Evolutionary conservation across 2,329 filamentous ascomycete genomes (phyloP), one percentile per base, ranked within the genome.

Genomic region (Ophiosphaerella narmari): DNA sequence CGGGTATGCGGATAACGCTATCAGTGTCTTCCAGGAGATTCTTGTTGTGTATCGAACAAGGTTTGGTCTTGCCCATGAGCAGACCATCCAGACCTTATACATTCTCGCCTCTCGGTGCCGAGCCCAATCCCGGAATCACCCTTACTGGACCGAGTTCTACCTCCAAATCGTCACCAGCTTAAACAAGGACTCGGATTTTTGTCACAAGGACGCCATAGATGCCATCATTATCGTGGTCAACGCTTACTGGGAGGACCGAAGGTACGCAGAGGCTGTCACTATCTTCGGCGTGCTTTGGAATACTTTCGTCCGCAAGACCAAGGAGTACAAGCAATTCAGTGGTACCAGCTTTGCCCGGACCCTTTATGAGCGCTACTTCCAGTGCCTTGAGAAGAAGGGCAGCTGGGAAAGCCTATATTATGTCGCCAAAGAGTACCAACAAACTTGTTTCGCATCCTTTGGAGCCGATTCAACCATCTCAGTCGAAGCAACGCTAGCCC

Each of bases 41-140:
- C 61, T 75, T 3, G 70, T 72, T 1, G 65, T 68, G 6, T 73
- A 75, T 46, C 59, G 52, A 37, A 62, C 26, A 37, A 50, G 54
- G 12, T 60, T 64, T 13, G 72, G 71, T 4, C 57, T 66, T 4
- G 72, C 70, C 2, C 74, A 80, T 54, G 73, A 77, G 41, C 65
- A 72, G 26, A 78, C 77, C 0, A 77, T 82, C 43, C 70, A 77
- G 21, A 78, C 75, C 2, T 59, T 81, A 44, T 82, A 82, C 57
- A 71, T 72, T 24, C 64, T 81, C 21, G 80, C 74, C 29, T 54
- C 55, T n/a, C 57, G 71, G 18, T 74, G 72, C 51, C 68, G 65
- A 5, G 55, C 59, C 7, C 67, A 74, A 43, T 71, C 72, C 7
- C 63, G 71, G 16, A 76, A 77, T 43, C 68, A 79, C 40, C 75